Evolutionary conservation across 306 rosid species (phyloP), one percentile per base, ranked within the genome.

Genomic region (Purshia tridentata): DNA sequence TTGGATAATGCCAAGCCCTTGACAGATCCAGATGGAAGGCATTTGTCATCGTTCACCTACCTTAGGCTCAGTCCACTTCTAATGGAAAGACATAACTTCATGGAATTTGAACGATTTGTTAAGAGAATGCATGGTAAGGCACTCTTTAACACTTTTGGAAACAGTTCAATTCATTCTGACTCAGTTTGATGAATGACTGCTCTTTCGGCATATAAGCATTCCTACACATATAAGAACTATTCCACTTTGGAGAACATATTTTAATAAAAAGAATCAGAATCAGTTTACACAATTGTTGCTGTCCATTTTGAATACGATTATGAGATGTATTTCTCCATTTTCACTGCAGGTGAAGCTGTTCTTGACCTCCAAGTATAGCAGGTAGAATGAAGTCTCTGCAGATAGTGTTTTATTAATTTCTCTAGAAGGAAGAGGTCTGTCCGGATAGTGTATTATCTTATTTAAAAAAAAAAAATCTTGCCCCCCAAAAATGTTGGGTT

Each of bases 41-140:
- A 88, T 81, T 78, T 85, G 67, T 86, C 87, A 10, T 91, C 95
- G 50, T 91, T 91, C 79, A 87, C 96, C 73, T 91, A 86, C 86
- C 87, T 84, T 74, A 85, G 96, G 85, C 95, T 94, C 71, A 67
- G 88, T 83, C 84, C 96, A 75, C 81, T 67, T 73, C 96, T 94
- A 57, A 85, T 89, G 86, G 99, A 94, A 83, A 86, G 86, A 50
- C 85, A 80, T 20, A 89, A 85, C 84, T 81, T 94, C 79, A n/a
- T 80, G 72, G 96, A 94, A 80, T 94, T 94, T 58, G 97, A 91
- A 69, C 87, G 88, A 71, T 91, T 94, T 83, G 87, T 91, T 75
- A 89, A 87, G 91, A 89, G 90, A 85, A 94, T 94, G 99, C 99
- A 91, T 8, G 99, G 99, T 94, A 85, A 73, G 81, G 59, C 64